Conservation (phyloP, 75 land plant genomes). For the Sequoiadendron giganteum region DNA sequence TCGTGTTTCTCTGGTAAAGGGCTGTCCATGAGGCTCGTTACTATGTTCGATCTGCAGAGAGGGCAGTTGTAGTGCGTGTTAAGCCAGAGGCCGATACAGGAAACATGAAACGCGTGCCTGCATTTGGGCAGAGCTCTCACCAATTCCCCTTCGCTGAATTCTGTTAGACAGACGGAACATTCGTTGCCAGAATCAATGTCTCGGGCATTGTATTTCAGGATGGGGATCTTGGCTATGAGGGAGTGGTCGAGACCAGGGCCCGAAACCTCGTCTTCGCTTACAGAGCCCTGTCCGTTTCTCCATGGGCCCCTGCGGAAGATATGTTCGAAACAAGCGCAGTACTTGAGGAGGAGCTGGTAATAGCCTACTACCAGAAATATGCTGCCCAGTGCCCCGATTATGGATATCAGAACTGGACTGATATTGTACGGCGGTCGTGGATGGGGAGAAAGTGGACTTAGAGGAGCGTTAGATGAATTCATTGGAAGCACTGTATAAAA, state of each 20-base stretch:
- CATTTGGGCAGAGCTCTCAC: conserved; percentile 34
- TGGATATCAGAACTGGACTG: background rate
- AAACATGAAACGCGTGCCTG: conserved; percentile 35
- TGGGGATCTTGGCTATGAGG: background rate
- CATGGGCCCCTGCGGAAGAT: background rate
- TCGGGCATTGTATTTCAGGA: background rate
- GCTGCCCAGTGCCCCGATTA: background rate
- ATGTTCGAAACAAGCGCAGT: background rate
- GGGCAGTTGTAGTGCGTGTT: conserved; percentile 40
- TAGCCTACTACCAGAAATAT: background rate
- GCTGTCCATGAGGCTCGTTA: background rate
- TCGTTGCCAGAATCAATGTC: background rate
- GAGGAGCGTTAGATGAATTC: background rate
- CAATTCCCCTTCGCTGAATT: conserved; percentile 23
- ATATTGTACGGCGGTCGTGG: background rate
- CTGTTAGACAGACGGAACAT: conserved; percentile 40
- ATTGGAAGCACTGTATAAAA: background rate
- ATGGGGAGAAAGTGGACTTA: too few species aligned
- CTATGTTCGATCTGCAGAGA: conserved; percentile 16
- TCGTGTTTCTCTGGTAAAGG: background rate
- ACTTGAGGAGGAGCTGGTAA: background rate
- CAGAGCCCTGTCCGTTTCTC: background rate
- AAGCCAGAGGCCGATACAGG: conserved; percentile 49
- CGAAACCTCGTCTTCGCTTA: background rate
- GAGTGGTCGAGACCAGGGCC: background rate